Conservation (phyloP, 495 filamentous ascomycete genomes). For the Sporormia fimetaria region DNA sequence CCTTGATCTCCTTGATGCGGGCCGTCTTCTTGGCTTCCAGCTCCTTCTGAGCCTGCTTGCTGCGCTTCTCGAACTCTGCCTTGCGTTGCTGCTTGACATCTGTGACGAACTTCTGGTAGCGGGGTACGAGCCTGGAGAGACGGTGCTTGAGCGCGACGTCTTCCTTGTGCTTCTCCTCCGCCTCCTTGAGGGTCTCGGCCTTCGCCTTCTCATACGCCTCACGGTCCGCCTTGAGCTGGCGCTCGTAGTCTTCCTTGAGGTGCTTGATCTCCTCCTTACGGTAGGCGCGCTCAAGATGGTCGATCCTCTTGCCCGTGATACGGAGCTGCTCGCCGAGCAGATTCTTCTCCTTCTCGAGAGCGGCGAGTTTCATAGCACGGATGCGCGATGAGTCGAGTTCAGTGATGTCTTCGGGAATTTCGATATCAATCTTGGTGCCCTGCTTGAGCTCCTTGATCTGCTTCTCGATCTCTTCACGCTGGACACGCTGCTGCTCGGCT, state of each 20-base stretch:
- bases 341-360: conserved; percentile 96
- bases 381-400: conserved; percentile 82
- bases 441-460: conserved; percentile 89
- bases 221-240: conserved; percentile 68
- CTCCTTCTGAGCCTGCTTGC: conserved; percentile 78
- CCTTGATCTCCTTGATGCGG: conserved; percentile 71
- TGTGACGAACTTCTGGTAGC: conserved; percentile 71
- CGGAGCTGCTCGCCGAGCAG: conserved; percentile 79
- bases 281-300: conserved; percentile 95
- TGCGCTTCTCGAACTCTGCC: conserved; percentile 89
- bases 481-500: conserved; percentile 83
- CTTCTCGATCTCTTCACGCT: conserved; percentile 87
- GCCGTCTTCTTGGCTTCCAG: conserved; percentile 78
- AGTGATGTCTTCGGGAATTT: conserved; percentile 58
- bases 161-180: conserved; percentile 78
- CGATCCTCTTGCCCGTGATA: conserved; percentile 87
- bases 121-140: conserved; percentile 64
- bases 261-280: conserved; percentile 91
- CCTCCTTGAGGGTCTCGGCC: conserved; percentile 62
- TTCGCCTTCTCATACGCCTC: conserved; percentile 69
- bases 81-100: conserved; percentile 73
- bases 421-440: conserved; percentile 63
- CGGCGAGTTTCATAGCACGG: conserved; percentile 84
- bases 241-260: conserved; percentile 72
- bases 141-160: conserved; percentile 88